A percentile compares a stretch with the other conserved stretches of the same genome.
phyloP scores from a whole-genome alignment of 768 basidiomycete genomes.

The Hygrocybe punicea region DNA sequence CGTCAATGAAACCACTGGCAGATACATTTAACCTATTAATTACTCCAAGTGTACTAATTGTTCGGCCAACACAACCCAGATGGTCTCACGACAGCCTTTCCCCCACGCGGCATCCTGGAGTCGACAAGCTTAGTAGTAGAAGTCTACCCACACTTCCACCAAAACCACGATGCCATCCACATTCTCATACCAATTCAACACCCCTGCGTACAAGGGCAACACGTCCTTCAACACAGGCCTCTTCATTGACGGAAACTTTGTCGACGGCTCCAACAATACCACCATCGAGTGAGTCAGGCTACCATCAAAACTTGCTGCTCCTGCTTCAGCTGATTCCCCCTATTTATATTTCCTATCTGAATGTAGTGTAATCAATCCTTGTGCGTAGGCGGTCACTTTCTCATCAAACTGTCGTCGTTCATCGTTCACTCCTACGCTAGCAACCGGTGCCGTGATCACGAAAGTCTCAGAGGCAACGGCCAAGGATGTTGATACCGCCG shows the following conservation, averaged over 20 bases:
- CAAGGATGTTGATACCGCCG: constrained; percentile 66
- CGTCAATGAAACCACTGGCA: too few relatives aligned
- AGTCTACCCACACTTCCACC: not conserved
- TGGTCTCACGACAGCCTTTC: too few relatives aligned
- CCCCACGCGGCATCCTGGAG: too few relatives aligned
- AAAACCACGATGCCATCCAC: constrained; percentile 28
- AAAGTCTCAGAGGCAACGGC: constrained; percentile 50
- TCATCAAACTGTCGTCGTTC: not conserved
- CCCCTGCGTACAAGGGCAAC: constrained; percentile 54
- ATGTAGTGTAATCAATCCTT: constrained; percentile 56
- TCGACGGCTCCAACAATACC: constrained; percentile 48
- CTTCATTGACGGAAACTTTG: constrained; percentile 70
- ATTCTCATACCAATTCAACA: constrained; percentile 52
- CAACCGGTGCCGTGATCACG: constrained; percentile 55
- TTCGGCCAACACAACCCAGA: too few relatives aligned
- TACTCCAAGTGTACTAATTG: too few relatives aligned
- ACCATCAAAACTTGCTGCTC: not conserved
- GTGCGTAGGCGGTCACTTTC: constrained; percentile 16
- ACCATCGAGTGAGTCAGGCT: constrained; percentile 32
- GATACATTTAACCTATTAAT: too few relatives aligned
- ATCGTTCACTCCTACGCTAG: not conserved
- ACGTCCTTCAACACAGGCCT: constrained; percentile 61
- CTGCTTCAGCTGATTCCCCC: not conserved
- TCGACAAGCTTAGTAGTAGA: too few relatives aligned
- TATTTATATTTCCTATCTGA: not conserved